These are phyloP conservation scores for Jasminum sambac DNA, from an alignment of 257 asterid species.

Conservation along the genomic window DNA sequence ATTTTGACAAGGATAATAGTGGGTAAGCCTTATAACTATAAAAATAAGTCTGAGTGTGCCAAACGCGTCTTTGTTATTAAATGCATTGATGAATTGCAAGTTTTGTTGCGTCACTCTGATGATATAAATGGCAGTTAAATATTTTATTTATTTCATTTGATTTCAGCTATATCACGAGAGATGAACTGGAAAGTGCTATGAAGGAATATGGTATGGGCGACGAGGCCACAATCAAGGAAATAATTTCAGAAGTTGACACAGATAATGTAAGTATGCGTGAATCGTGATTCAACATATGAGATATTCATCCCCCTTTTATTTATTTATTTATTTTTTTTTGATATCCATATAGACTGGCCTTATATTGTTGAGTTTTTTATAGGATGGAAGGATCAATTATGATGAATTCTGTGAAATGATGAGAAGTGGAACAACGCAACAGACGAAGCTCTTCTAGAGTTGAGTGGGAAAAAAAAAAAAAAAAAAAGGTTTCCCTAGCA, in stretches of 20 bases:
- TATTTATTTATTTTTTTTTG: neutral
- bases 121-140: neutral
- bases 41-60: neutral
- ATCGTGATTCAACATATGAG: neutral
- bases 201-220: constrained; percentile 70
- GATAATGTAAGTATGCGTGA: constrained; percentile 60
- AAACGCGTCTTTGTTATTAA: too few species aligned
- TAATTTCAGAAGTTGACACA: constrained; percentile 67
- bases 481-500: constrained; percentile 20
- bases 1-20: constrained; percentile 80
- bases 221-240: constrained; percentile 62
- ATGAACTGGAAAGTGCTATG: constrained; percentile 74
- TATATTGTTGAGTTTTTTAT: constrained; percentile 13
- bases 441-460: constrained; percentile 55
- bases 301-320: too few species aligned
- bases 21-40: constrained; percentile 56
- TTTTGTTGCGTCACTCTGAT: too few species aligned
- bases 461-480: too few species aligned
- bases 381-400: constrained; percentile 88
- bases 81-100: too few species aligned
- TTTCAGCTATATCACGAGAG: constrained; percentile 62
- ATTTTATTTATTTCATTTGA: neutral
- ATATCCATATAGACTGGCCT: constrained; percentile 4
- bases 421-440: constrained; percentile 80
- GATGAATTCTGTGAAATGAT: constrained; percentile 94